phyloP scores from a whole-genome alignment of 73 alveolate species.

The Stentor roeselii region DNA sequence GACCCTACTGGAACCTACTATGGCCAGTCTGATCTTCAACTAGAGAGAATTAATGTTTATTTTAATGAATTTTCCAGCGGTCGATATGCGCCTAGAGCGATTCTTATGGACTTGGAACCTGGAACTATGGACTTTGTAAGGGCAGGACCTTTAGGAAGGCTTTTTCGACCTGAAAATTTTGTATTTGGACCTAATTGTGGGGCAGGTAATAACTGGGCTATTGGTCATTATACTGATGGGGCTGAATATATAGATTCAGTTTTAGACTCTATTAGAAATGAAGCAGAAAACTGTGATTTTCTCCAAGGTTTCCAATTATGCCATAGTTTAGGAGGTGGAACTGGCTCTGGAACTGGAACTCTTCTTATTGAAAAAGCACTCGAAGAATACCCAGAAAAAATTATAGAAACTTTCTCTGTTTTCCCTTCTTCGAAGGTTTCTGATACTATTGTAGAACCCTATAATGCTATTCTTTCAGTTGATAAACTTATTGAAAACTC shows the following conservation, averaged over 20 bases:
- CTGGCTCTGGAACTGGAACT: slow-evolving; percentile 94
- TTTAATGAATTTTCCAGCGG: slow-evolving; percentile 51
- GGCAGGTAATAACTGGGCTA: slow-evolving; percentile 95
- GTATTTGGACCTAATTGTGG: slow-evolving; percentile 50
- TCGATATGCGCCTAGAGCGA: slow-evolving; percentile 69
- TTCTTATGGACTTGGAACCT: slow-evolving; percentile 69
- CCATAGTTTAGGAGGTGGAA: slow-evolving; percentile 97
- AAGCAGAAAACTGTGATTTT: slow-evolving; percentile 85
- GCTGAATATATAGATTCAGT: slow-evolving; percentile 65
- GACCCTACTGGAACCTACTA: slow-evolving; percentile 36
- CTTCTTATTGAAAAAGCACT: slow-evolving; percentile 62
- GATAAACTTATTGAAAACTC: slow-evolving; percentile 75
- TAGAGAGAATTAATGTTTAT: slow-evolving; percentile 44
- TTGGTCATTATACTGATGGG: slow-evolving; percentile 87
- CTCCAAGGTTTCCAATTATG: slow-evolving; percentile 81
- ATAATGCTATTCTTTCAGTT: slow-evolving; percentile 83
- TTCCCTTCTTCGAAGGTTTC: slow-evolving; percentile 85
- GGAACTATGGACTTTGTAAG: slow-evolving; percentile 52
- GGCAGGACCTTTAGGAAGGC: slow-evolving; percentile 29
- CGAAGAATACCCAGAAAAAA: slow-evolving; percentile 76
- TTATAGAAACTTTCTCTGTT: slow-evolving; percentile 76
- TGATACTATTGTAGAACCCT: slow-evolving; percentile 90
- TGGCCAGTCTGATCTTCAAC: slow-evolving; percentile 35
- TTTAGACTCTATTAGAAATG: slow-evolving; percentile 70
- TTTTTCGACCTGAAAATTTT: slow-evolving; percentile 67